Evolutionary conservation across 1,284 basidiomycete species (phyloP), one percentile per base, ranked within the genome.

Genomic region (Tetrapyrgos nigripes): DNA sequence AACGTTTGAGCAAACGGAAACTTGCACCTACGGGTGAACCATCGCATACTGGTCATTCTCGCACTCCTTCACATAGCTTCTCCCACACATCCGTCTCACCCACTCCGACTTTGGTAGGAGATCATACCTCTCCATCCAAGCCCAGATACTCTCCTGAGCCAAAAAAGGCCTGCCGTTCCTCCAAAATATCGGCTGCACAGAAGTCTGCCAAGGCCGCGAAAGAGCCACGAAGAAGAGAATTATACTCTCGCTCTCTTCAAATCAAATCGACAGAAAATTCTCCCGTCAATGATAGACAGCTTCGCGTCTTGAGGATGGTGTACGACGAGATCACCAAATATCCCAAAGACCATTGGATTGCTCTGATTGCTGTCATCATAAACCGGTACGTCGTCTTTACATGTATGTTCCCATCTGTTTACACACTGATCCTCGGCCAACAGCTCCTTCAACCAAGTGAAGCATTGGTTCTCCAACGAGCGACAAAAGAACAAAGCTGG

Each of bases 401-500:
- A 21, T 56, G 10, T 45, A 31, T 44, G 27, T 27, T 46, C 54
- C 49, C 46, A 45, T 50, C 43, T 50, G 44, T 49, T 49, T 33
- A 46, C 59, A 45, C 57, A 37, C 53, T 60, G 48, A 60, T 66
- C 59, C 56, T 37, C 17, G 55, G 53, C 51, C 55, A 28, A 45
- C 63, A 85, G 84, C 62, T 78, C 83, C 46, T 81, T 81, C 61
- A 79, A 79, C 61, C 83, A 85, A 70, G 79, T 86, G 54, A 84
- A 83, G 68, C 84, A 84, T 63, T 86, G 84, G 83, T 86, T 85
- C 61, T 83, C 82, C 10, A 85, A 85, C 68, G 78, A 83, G 68
- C 76, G 83, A 40, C 84, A 83, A 67, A 82, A 83, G 33, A 62
- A 62, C 24, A 62, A 62, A 46, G 44, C 48, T n/a, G 57, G 57